phyloP scores from a whole-genome alignment of 208 protist species.

The Wallacemonas sp. region DNA sequence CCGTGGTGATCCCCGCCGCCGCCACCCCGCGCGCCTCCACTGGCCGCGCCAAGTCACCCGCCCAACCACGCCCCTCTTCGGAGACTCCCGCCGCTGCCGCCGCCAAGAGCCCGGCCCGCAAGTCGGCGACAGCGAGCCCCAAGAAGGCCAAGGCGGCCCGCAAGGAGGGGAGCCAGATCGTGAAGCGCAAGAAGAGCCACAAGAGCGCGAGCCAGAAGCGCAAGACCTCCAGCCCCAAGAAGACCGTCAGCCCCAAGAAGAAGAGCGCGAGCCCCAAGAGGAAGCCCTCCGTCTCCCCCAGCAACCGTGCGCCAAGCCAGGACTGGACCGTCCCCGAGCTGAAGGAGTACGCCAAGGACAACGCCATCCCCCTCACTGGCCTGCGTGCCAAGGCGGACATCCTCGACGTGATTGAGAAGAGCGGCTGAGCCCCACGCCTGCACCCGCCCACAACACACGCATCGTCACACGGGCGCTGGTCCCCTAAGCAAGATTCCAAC shows the following conservation, averaged over 20 bases:
- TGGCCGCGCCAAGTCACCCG: conserved; percentile 13
- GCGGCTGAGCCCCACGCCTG: conserved; percentile 5
- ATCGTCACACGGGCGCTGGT: too few species aligned
- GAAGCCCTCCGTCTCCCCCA: conserved; percentile 22
- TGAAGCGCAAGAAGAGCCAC: conserved; percentile 11
- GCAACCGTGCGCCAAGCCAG: conserved; percentile 36
- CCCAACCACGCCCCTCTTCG: conserved; percentile 13
- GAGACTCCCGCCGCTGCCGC: conserved; percentile 9
- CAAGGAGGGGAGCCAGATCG: conserved; percentile 11
- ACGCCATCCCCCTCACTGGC: conserved; percentile 47
- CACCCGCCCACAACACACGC: not conserved
- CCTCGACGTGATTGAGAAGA: conserved; percentile 48
- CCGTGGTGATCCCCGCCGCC: not conserved
- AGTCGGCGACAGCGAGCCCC: not conserved
- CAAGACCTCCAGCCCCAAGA: conserved; percentile 6
- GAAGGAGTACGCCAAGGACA: conserved; percentile 64
- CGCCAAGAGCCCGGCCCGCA: not conserved
- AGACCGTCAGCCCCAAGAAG: conserved; percentile 7
- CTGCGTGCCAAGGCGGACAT: conserved; percentile 61
- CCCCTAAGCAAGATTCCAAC: too few species aligned
- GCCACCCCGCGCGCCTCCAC: not conserved
- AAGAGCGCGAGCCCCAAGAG: conserved; percentile 11
- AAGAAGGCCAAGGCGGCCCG: conserved; percentile 12
- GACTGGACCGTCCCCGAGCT: conserved; percentile 69
- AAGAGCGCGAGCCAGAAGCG: conserved; percentile 12